These are phyloP conservation scores for Hyphopichia wangnamkhiaoensis DNA, from an alignment of 1,139 yeast genomes.

Conservation along the genomic window DNA sequence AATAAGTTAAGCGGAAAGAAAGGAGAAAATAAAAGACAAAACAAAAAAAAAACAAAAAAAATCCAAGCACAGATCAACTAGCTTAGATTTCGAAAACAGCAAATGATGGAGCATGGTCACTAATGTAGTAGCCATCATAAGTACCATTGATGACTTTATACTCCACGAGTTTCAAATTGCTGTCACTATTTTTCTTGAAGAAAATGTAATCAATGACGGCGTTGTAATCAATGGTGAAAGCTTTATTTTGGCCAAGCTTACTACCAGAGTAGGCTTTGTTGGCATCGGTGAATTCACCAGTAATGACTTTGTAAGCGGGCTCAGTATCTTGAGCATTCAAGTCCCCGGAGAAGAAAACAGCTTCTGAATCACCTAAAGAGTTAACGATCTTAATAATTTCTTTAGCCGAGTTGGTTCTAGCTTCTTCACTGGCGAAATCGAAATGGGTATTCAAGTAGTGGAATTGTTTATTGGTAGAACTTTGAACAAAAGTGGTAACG, in stretches of 20 bases:
- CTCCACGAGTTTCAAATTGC: background rate
- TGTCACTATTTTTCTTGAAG: slow-evolving; percentile 2
- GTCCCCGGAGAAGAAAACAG: slow-evolving; percentile 9
- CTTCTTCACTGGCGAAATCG: slow-evolving; percentile 34
- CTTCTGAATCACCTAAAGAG: slow-evolving; percentile 1
- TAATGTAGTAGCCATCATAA: slow-evolving; percentile 4
- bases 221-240: slow-evolving; percentile 3
- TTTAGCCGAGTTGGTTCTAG: slow-evolving; percentile 21
- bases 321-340: slow-evolving; percentile 6
- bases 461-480: slow-evolving; percentile 14
- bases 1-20: background rate
- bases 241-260: slow-evolving; percentile 2
- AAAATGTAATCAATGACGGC: slow-evolving; percentile 5
- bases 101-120: slow-evolving; percentile 6
- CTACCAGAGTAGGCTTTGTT: background rate
- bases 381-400: slow-evolving; percentile 21
- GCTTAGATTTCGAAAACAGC: slow-evolving; percentile 2
- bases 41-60: background rate
- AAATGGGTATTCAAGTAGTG: slow-evolving; percentile 34
- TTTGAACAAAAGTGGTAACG: slow-evolving; percentile 22
- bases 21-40: background rate
- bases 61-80: background rate
- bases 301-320: slow-evolving; percentile 2
- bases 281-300: slow-evolving; percentile 7
- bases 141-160: slow-evolving; percentile 1